phyloP scores from a whole-genome alignment of 108 stramenopile genomes.

The Pseudonitzschia delicatissima region DNA sequence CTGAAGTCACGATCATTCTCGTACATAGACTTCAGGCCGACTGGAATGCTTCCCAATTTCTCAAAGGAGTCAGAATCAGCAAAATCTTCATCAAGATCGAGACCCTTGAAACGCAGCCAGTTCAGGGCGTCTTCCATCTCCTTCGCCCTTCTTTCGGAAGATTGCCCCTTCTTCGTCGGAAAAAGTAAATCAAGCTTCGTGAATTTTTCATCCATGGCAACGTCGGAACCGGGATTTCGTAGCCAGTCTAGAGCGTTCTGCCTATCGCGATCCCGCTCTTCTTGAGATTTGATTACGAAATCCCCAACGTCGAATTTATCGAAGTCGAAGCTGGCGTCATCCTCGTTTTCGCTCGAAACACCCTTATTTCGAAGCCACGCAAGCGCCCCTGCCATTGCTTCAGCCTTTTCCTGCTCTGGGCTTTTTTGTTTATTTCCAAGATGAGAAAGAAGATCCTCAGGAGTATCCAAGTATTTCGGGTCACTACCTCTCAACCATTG shows the following conservation, averaged over 20 bases:
- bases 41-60: slow-evolving; percentile 13
- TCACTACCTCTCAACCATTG: slow-evolving; percentile 43
- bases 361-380: slow-evolving; percentile 33
- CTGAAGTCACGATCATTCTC: slow-evolving; percentile 17
- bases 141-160: slow-evolving; percentile 28
- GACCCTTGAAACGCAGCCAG: slow-evolving; percentile 41
- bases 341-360: slow-evolving; percentile 18
- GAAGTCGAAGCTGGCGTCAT: slow-evolving; percentile 18
- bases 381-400: slow-evolving; percentile 32
- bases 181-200: slow-evolving; percentile 22
- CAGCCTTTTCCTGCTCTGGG: slow-evolving; percentile 22
- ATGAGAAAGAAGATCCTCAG: slow-evolving; percentile 14
- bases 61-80: slow-evolving; percentile 21
- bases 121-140: slow-evolving; percentile 49
- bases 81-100: slow-evolving; percentile 36
- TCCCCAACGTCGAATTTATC: slow-evolving; percentile 20
- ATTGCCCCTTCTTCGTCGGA: slow-evolving; percentile 29
- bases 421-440: slow-evolving; percentile 14
- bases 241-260: slow-evolving; percentile 31
- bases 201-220: slow-evolving; percentile 22
- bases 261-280: slow-evolving; percentile 6
- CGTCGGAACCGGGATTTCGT: slow-evolving; percentile 8
- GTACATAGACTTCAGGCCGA: slow-evolving; percentile 19
- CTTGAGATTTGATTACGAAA: slow-evolving; percentile 5
- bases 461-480: slow-evolving; percentile 6